Base-by-base conservation (phyloP, 441 rosid species). In the Brassica balearica region DNA sequence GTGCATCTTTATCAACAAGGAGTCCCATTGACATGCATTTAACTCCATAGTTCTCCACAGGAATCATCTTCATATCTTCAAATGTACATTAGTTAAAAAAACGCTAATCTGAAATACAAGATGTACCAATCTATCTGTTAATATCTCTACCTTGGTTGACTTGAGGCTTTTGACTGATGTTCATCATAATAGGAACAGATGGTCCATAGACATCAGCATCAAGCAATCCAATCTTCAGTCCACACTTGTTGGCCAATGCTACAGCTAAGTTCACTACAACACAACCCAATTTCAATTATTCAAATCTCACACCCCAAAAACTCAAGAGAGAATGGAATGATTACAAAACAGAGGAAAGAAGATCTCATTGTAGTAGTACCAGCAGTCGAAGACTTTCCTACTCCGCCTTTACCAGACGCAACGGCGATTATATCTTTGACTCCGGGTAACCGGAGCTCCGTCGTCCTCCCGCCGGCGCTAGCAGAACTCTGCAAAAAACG, bases 11-110 rank as follows among this genome's bases (percentile, higher is more conserved):
- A 62, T 89, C 97, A 11, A 92, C 96, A 77, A 96, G 96, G 74
- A 96, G 89, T 74, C 98, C 99, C 70, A 96, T 94, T n/a, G 99
- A 94, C 92, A 96, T 94, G 66, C 99, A 94, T 82, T 86, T 94
- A 67, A 96, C 92, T 32, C 94, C 94, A 82, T 94, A 87, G 78
- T 81, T 92, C 70, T 89, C 97, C 64, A 96, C 87, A 0, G 98
- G 97, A 79, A 94, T 72, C 98, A 96, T 92, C 87, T 88, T 96
- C 88, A 85, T 83, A 83, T 90, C 99, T 91, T 80, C 72, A 68
- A 43, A 61, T 56, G 10, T 22, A 4, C 53, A 9, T 38, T n/a
- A n/a, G n/a, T n/a, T n/a, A n/a, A n/a, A n/a, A n/a, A n/a, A 34
- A 34, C 38, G 10, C 10, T 36, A 36, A 3, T 36, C 43, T 2